phyloP scores from a whole-genome alignment of 2,329 filamentous ascomycete genomes.

The Alternaria triticimaculans region DNA sequence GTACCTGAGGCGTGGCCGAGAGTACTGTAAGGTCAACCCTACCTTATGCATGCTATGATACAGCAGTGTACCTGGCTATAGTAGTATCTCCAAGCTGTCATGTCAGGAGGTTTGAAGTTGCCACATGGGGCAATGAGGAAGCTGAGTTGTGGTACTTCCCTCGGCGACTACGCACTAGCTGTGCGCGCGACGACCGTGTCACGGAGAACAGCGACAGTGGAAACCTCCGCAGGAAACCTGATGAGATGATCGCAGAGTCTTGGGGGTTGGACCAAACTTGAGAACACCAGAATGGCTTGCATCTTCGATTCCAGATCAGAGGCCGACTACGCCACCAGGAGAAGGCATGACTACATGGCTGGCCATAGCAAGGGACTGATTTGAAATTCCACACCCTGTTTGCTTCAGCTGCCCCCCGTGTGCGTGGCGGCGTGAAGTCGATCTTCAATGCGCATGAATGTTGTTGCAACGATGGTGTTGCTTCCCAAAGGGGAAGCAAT shows the following conservation, averaged over 20 bases:
- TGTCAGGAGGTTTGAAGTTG: not conserved
- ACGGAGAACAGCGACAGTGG: conserved; percentile 4
- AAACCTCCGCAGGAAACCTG: not conserved
- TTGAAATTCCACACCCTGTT: not conserved
- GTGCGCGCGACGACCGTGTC: not conserved
- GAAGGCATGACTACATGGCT: conserved; percentile 1
- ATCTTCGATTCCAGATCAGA: not conserved
- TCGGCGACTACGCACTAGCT: not conserved
- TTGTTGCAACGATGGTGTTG: conserved; percentile 6
- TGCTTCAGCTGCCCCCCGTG: not conserved
- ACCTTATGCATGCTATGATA: not conserved
- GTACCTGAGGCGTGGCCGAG: not conserved
- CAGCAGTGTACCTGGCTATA: not conserved
- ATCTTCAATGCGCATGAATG: conserved; percentile 6
- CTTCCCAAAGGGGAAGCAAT: not conserved
- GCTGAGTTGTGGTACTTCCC: not conserved
- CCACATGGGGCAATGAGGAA: not conserved
- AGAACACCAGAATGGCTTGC: not conserved
- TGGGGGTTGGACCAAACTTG: not conserved
- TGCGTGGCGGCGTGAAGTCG: not conserved
- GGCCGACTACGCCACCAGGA: not conserved
- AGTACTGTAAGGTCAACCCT: not conserved
- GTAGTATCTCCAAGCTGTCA: not conserved
- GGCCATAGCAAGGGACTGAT: not conserved
- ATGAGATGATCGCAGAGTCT: not conserved